These are phyloP conservation scores for Colletotrichum godetiae DNA, from an alignment of 2,329 filamentous ascomycete genomes.

Conservation along the genomic window DNA sequence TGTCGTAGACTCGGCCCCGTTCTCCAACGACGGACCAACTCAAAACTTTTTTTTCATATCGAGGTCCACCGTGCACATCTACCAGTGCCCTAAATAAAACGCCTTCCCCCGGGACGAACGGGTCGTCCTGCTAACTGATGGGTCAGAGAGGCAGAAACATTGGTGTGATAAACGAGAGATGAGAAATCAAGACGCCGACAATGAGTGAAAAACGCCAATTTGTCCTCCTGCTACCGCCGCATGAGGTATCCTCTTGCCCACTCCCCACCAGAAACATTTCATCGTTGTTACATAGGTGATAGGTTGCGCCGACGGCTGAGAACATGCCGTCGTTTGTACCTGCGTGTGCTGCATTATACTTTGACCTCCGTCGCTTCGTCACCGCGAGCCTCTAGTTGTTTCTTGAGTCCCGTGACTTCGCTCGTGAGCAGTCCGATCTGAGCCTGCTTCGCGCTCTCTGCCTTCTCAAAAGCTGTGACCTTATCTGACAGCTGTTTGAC, in stretches of 20 bases:
- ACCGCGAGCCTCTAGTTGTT: constrained; percentile 43
- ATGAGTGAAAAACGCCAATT: constrained; percentile 37
- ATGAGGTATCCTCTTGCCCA: constrained; percentile 15
- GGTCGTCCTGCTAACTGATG: constrained; percentile 22
- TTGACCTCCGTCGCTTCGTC: constrained; percentile 22
- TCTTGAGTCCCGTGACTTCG: constrained; percentile 47
- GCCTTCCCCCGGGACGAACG: constrained; percentile 17
- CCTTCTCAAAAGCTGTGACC: constrained; percentile 51
- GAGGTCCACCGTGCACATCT: constrained; percentile 25
- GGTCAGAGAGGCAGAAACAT: constrained; percentile 5
- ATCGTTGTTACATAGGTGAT: constrained; percentile 37
- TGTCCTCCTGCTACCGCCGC: constrained; percentile 21
- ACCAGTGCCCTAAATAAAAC: constrained; percentile 26
- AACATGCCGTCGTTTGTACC: constrained; percentile 8
- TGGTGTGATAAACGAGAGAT: constrained; percentile 26
- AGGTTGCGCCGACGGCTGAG: constrained; percentile 21
- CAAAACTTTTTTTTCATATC: constrained; percentile 32
- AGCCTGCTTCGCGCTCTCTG: constrained; percentile 50
- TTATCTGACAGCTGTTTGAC: constrained; percentile 59
- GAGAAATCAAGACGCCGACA: constrained; percentile 34
- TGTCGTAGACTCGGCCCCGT: not conserved
- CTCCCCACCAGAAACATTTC: constrained; percentile 25
- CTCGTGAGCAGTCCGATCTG: constrained; percentile 49
- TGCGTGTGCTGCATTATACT: constrained; percentile 22
- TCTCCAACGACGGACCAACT: not conserved